Evolutionary conservation across 2,329 filamentous ascomycete genomes (phyloP).

Genomic region (Thielaviopsis punctulata): DNA sequence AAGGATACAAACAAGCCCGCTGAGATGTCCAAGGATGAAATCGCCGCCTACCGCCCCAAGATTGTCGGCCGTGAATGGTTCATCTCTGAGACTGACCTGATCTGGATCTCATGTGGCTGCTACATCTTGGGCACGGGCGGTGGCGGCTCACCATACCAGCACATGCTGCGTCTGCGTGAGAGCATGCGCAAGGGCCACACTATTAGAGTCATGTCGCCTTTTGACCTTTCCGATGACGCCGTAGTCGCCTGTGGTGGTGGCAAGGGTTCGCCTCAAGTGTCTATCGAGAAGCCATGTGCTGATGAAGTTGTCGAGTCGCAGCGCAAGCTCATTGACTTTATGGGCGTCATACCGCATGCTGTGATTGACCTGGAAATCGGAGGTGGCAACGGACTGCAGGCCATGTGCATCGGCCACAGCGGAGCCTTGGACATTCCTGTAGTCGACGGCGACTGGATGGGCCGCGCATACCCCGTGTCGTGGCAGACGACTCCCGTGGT

Average conservation of each 20-base stretch:
- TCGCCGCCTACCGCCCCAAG: conserved; percentile 29
- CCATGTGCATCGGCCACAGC: conserved; percentile 37
- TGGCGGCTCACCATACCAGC: conserved; percentile 36
- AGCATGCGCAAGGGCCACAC: conserved; percentile 32
- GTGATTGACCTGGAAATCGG: conserved; percentile 49
- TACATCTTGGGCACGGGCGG: conserved; percentile 46
- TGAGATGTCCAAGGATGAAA: conserved; percentile 17
- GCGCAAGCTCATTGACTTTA: conserved; percentile 31
- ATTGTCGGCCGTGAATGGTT: conserved; percentile 37
- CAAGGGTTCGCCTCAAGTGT: conserved; percentile 41
- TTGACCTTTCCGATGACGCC: conserved; percentile 32
- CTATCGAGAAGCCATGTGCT: conserved; percentile 40
- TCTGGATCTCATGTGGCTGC: conserved; percentile 39
- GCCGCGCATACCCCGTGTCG: conserved; percentile 34
- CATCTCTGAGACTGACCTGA: conserved; percentile 38
- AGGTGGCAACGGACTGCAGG: conserved; percentile 45
- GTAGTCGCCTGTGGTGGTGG: conserved; percentile 38
- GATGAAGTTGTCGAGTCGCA: conserved; percentile 37
- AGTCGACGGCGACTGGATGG: conserved; percentile 41
- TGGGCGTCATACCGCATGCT: conserved; percentile 28
- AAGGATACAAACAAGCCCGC: conserved; percentile 3
- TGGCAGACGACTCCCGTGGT: conserved; percentile 38
- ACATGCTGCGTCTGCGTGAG: conserved; percentile 32
- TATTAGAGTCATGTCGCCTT: conserved; percentile 33
- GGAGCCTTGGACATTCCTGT: conserved; percentile 32